Base-by-base conservation (phyloP, 352 stramenopile species). In the Phytophthora melonis region DNA sequence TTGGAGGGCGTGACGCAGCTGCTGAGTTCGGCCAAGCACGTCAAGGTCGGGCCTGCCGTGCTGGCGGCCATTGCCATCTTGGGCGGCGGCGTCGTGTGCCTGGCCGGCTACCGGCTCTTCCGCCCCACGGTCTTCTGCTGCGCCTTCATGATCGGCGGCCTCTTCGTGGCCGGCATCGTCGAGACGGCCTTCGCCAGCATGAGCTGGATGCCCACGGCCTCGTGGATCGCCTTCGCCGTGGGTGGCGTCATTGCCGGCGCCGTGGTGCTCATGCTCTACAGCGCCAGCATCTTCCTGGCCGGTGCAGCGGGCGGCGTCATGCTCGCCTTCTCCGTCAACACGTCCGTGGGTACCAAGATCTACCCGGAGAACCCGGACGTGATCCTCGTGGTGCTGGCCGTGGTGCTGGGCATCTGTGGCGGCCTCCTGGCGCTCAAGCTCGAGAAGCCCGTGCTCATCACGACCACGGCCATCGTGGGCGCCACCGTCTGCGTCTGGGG, bases 131-230 rank as follows among this genome's bases (percentile, higher is more conserved):
- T 90, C 21, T 87, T 94, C 52, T 80, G 83, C 60, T 93, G 79
- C 63, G 87, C 81, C 39, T 96, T 96, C 54, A 79, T 91, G 27
- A 58, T 91, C 3, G 87, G 86, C n/a, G 87, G 86, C 9, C 75
- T 95, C 58, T 84, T 90, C 36, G 77, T 89, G 3, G 74, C 82
- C 1, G 78, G 81, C 2, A 68, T 93, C n/a, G 55, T 91, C 13
- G 88, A 89, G n/a, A 68, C 68, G 3, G 74, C 82, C 16, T 92
- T 92, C 59, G 58, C 68, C 41, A 74, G 64, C 57, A 41, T 88
- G 69, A 70, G 47, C 21, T 92, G 84, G 81, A 82, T 89, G 63
- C 72, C 75, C 9, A 83, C 80, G 0, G 85, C 83, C 7, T 89
- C 85, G 13, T 91, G 82, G 80, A 80, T 93, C 27, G 78, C 70